Conservation (phyloP, 352 stramenopile genomes). For the Thraustochytrium striatum region DNA sequence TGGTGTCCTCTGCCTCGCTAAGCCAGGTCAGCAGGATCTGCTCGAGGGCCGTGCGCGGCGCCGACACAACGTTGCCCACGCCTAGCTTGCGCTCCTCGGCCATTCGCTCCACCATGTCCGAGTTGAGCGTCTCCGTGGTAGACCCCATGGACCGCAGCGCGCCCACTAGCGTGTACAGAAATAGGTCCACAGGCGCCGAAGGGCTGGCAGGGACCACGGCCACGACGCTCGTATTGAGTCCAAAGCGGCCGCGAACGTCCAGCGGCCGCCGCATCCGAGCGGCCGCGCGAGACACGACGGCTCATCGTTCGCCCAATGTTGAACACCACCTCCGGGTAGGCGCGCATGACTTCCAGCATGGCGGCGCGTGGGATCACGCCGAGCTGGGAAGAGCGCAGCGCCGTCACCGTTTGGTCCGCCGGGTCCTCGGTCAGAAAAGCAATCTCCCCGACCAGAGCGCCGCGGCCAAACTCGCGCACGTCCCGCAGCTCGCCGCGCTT, state of each 20-base stretch:
- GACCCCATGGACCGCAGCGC: conserved; percentile 22
- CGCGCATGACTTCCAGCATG: conserved; percentile 17
- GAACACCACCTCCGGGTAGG: conserved; percentile 18
- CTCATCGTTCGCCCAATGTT: conserved; percentile 44
- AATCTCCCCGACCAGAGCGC: conserved; percentile 19
- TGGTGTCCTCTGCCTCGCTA: conserved; percentile 32
- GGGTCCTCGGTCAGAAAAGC: conserved; percentile 38
- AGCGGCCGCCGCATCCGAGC: no score
- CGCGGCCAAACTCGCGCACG: conserved; percentile 3
- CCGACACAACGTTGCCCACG: conserved; percentile 20
- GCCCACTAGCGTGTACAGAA: conserved; percentile 19
- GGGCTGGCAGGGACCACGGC: conserved; percentile 26
- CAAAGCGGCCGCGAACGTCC: background rate
- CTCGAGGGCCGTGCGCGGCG: background rate
- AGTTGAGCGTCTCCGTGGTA: conserved; percentile 18
- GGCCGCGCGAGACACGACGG: background rate
- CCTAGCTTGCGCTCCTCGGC: conserved; percentile 11
- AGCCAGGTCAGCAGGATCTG: conserved; percentile 42
- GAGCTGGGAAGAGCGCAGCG: conserved; percentile 20
- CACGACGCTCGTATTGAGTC: conserved; percentile 16
- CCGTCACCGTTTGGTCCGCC: background rate
- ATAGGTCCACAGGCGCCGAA: conserved; percentile 27
- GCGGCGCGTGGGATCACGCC: conserved; percentile 3
- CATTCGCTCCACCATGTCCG: conserved; percentile 38
- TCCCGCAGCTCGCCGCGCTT: no score